Percentiles rank a stretch among this genome's conserved stretches.
phyloP scores from a whole-genome alignment of 1,284 basidiomycete species.

The Puccinia horiana region DNA sequence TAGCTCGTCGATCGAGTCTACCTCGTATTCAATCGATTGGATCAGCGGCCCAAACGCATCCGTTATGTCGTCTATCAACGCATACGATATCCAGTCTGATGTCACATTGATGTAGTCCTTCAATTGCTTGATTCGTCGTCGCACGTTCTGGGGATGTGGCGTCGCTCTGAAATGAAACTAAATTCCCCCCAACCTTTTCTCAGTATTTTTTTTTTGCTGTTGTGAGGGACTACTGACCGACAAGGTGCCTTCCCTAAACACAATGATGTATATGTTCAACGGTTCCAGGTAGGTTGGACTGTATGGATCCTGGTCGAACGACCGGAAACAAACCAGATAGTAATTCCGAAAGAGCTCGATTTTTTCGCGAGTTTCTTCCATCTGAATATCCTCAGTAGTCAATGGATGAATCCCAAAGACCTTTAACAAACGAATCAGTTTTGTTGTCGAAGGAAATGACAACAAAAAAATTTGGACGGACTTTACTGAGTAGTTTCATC shows the following conservation, averaged over 20 bases:
- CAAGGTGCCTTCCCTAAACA: conserved; percentile 95
- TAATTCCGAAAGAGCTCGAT: conserved; percentile 99
- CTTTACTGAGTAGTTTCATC: conserved; percentile 94
- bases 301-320: conserved; percentile 98
- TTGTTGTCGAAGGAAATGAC: conserved; percentile 22
- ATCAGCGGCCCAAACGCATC: conserved; percentile 99
- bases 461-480: conserved; percentile 56
- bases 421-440: conserved; percentile 60
- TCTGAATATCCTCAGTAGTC: conserved; percentile 98
- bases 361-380: conserved; percentile 99
- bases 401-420: conserved; percentile 96
- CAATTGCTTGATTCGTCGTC: conserved; percentile 95
- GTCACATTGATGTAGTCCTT: conserved; percentile 99
- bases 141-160: conserved; percentile 95
- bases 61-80: conserved; percentile 98
- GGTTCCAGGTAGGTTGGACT: conserved; percentile 97
- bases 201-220: background rate
- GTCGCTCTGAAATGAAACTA: conserved; percentile 97
- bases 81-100: conserved; percentile 99
- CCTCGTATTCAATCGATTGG: conserved; percentile 98
- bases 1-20: conserved; percentile 97
- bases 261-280: conserved; percentile 99
- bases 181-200: background rate
- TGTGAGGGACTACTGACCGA: conserved; percentile 66
- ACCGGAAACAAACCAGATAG: conserved; percentile 98